Evolutionary conservation across 2,329 filamentous ascomycete genomes (phyloP), one percentile per base, ranked within the genome.

Genomic region (Verticillium dahliae): DNA sequence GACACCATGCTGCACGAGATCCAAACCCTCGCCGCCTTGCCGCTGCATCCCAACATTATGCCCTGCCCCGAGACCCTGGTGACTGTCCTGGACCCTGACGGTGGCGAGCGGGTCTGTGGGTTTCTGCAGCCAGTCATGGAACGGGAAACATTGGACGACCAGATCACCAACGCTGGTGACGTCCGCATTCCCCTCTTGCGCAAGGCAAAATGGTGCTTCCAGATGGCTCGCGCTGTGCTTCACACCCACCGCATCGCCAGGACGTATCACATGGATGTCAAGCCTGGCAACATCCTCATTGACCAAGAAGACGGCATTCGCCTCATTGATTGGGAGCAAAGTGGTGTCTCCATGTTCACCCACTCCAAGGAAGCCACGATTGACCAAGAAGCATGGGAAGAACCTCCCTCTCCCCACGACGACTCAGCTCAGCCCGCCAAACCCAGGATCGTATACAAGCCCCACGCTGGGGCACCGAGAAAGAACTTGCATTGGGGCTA

Each of bases 201-300:
- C 6, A 69, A 69, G 58, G 66, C 65, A 6, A 60, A 59, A 15
- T 70, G 67, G 69, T 69, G 69, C 62, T 39, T 59, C 34, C 61
- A 68, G 41, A 70, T 70, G 69, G 60, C 67, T 1, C 34, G 59
- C 11, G 68, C 67, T 10, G 55, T 70, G 10, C 60, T 59, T 4
- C 64, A 70, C 37, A 68, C 68, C 1, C 68, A 70, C 33, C 59
- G 35, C 10, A 61, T 62, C 6, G 66, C 64, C 14, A 45, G 65
- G 3, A 71, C 64, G 1, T 73, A 65, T 56, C 69, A 72, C 60
- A 71, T 70, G 67, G 69, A 72, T 57, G 65, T 72, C 57, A 72
- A 71, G 61, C 69, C 70, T 1, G 66, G 65, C 27, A 72, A 73
- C 58, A 66, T 70, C n/a, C 56, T 71, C 33, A 57, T 70, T 4